Conservation (phyloP, 768 basidiomycete species). For the Nidularia pulvinata region DNA sequence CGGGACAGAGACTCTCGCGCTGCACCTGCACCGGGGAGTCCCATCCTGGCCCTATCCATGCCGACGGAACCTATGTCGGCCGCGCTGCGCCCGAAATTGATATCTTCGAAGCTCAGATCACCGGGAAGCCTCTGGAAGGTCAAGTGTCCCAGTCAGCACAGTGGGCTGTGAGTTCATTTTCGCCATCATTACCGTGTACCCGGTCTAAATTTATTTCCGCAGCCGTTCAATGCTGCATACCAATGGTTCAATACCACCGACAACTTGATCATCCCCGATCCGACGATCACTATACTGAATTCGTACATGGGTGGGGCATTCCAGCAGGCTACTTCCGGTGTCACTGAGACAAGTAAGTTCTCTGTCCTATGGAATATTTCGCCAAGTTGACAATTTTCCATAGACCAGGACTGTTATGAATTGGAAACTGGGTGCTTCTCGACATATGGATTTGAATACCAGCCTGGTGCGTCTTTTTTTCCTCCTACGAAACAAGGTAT, state of each 20-base stretch:
- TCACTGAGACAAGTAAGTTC: slow-evolving; percentile 55
- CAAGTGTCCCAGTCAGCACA: slow-evolving; percentile 87
- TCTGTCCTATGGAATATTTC: neutral
- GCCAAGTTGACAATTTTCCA: slow-evolving; percentile 1
- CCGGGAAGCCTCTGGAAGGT: slow-evolving; percentile 29
- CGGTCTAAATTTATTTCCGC: too few relatives aligned
- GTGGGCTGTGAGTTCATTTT: slow-evolving; percentile 71
- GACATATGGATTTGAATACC: slow-evolving; percentile 83
- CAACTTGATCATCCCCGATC: slow-evolving; percentile 57
- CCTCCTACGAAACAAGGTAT: neutral
- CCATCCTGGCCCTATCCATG: slow-evolving; percentile 84
- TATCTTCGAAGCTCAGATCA: slow-evolving; percentile 75
- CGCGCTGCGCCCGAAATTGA: slow-evolving; percentile 90
- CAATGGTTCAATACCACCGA: slow-evolving; percentile 63
- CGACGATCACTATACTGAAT: slow-evolving; percentile 52
- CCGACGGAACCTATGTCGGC: slow-evolving; percentile 80
- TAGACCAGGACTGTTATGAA: slow-evolving; percentile 75
- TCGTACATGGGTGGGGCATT: slow-evolving; percentile 73
- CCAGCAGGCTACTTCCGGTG: slow-evolving; percentile 82
- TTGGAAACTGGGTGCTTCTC: slow-evolving; percentile 51
- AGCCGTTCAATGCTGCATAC: slow-evolving; percentile 82
- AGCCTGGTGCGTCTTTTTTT: slow-evolving; percentile 42
- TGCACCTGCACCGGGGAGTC: slow-evolving; percentile 88
- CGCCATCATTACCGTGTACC: too few relatives aligned
- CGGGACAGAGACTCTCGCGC: slow-evolving; percentile 83